Base-by-base conservation (phyloP, 1,284 basidiomycete genomes). In the Peniophora sp. region DNA sequence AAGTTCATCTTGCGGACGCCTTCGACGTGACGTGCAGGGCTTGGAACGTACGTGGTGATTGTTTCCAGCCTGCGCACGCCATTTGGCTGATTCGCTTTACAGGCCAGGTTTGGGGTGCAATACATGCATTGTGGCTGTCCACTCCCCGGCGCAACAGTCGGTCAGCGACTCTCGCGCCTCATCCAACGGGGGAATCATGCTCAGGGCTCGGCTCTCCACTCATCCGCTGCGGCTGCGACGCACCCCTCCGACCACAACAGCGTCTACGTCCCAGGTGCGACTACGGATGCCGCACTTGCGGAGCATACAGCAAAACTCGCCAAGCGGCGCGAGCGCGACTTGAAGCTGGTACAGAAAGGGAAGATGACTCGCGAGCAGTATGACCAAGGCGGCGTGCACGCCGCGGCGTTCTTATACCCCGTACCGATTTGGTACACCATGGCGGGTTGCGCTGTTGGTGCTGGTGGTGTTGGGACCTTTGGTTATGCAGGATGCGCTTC, bases 161-260 rank as follows among this genome's bases (percentile, higher is more conserved):
- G 60, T 15, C 59, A 67, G 47, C 65, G 58, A 48, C 50, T 71
- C 34, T 50, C 58, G 8, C 64, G 64, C 32, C 54, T 70, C 12
- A 54, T 57, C 15, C 27, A 32, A 12, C 27, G 27, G 12, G 27
- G 6, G 5, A 15, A 42, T 55, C 54, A 23, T 47, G 57, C 18
- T 54, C 57, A 51, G 48, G 6, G 43, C 10, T 64, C 68, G 3
- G 55, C 56, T 0, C 62, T 63, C 24, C 68, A 66, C 43, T 52
- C 55, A 5, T 32, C 53, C 39, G 15, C 56, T 14, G 58, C 64
- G 46, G 63, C 64, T 14, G 69, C 66, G 15, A 70, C 69, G 15
- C 70, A 71, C 52, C 69, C 71, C 2, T 73, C 70, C 37, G 55
- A 64, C 32, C 69, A 71, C 52, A 68, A 68, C 47, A 57, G 59